Base-by-base conservation (phyloP, 768 basidiomycete genomes). In the Pleurotus salmoneostramineus region DNA sequence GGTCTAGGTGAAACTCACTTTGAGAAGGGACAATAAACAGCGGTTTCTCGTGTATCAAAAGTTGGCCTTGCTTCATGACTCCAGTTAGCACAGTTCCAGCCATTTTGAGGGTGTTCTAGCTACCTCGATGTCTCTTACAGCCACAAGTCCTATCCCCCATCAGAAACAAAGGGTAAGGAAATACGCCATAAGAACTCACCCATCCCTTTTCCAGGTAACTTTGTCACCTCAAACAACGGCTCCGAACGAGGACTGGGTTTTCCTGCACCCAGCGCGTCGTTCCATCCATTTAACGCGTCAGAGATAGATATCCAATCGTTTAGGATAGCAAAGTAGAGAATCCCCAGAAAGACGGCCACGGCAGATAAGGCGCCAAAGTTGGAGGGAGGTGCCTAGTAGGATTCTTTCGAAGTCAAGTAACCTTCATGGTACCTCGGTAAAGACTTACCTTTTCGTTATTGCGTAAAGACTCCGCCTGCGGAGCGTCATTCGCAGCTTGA, bases 11-110 rank as follows among this genome's bases (percentile, higher is more conserved):
- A 52, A 40, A 68, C 79, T 50, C 49, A 87, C 86, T 74, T 60
- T 74, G 66, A 47, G 60, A 66, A 4, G 85, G 83, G 4, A 86
- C 77, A 4, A 74, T 61, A 61, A 88, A 79, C 1, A 85, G 67
- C 4, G 86, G 84, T 44, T 69, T 68, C 65, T 88, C 85, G 43
- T 72, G 76, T 3, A 86, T 71, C 12, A 88, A 61, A 1, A 81
- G 68, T 63, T 88, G 85, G 50, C 85, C 85, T 77, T 78, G 84
- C 83, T 83, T 58, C 60, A 5, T 42, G 8, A 14, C 10, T 14
- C 17, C 14, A 12, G 52, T 43, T 33, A 55, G 8, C 12, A 12
- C 27, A 14, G 12, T 51, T 42, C n/a, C n/a, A 55, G 32, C 21
- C 21, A 27, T 27, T 27, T 3, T 27, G 21, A 27, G 21, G 21